Base-by-base conservation (phyloP, 495 filamentous ascomycete genomes). In the Trichocladium uniseriatum region DNA sequence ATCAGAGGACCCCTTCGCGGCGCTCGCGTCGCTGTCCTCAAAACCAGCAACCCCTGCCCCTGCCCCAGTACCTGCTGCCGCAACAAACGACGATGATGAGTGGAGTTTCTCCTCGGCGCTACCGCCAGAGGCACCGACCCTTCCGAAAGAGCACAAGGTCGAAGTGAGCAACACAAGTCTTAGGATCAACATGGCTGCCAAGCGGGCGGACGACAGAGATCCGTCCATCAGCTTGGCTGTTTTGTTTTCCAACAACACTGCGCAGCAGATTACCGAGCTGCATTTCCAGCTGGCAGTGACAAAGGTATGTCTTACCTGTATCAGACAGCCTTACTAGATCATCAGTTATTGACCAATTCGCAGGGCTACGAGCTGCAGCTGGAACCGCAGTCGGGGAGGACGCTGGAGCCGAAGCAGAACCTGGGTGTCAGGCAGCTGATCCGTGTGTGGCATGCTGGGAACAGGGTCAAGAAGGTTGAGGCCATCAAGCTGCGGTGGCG, bases 271-370 rank as follows among this genome's bases (percentile, higher is more conserved):
- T 34, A 73, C 77, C 1, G 87, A 94, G 39, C 69, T 97, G 34
- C 88, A 89, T 39, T 95, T 96, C 61, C 86, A 94, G 64, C 75
- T 91, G 45, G 92, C 92, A 3, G 91, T 95, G 7, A 90, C 90
- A 31, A 96, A 89, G 79, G 92, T 94, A 70, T n/a, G n/a, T n/a
- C n/a, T n/a, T n/a, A n/a, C n/a, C n/a, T n/a, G n/a, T n/a, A n/a
- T n/a, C n/a, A n/a, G n/a, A n/a, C n/a, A n/a, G n/a, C n/a, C n/a
- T n/a, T n/a, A n/a, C n/a, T n/a, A n/a, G n/a, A n/a, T n/a, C n/a
- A n/a, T n/a, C n/a, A n/a, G n/a, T n/a, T n/a, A n/a, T n/a, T n/a
- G n/a, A n/a, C n/a, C n/a, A n/a, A n/a, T n/a, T n/a, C n/a, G 0
- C 27, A 94, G 91, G 80, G 81, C 29, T 91, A 86, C 57, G 79